phyloP scores from a whole-genome alignment of 495 filamentous ascomycete genomes.

The Neurospora hispaniola region DNA sequence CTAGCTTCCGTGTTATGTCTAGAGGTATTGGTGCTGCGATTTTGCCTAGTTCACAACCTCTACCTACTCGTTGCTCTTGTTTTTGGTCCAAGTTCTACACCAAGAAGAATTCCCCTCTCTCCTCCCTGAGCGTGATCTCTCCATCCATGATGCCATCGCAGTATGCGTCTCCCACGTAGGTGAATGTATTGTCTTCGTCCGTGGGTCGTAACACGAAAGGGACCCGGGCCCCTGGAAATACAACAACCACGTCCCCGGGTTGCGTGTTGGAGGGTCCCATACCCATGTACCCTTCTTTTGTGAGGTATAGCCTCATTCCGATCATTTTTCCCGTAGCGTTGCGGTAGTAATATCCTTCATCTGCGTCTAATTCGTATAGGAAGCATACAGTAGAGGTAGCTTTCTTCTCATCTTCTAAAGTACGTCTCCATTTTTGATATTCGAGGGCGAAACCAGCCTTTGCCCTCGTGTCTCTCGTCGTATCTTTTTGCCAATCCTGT shows the following conservation, averaged over 20 bases:
- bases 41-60: too few relatives aligned
- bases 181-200: neutral
- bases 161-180: slow-evolving; percentile 2
- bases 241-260: slow-evolving; percentile 3
- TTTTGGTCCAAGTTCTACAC: neutral
- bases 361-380: too few relatives aligned
- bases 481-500: too few relatives aligned
- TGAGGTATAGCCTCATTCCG: slow-evolving; percentile 1
- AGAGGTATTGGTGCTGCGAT: too few relatives aligned
- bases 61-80: too few relatives aligned
- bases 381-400: neutral
- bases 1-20: too few relatives aligned
- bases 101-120: neutral
- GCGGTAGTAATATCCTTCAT: neutral
- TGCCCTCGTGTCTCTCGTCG: too few relatives aligned
- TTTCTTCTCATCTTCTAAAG: neutral
- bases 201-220: slow-evolving; percentile 6
- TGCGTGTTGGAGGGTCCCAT: neutral
- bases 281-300: slow-evolving; percentile 3
- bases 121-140: neutral
- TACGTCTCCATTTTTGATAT: neutral
- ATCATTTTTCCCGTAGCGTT: too few relatives aligned
- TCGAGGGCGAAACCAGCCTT: neutral
- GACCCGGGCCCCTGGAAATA: slow-evolving; percentile 1
- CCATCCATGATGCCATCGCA: slow-evolving; percentile 15